A percentile compares a stretch with the other conserved stretches of the same genome.
These are phyloP conservation scores for Solanum etuberosum DNA, from an alignment of 257 asterid species.

Conservation along the genomic window DNA sequence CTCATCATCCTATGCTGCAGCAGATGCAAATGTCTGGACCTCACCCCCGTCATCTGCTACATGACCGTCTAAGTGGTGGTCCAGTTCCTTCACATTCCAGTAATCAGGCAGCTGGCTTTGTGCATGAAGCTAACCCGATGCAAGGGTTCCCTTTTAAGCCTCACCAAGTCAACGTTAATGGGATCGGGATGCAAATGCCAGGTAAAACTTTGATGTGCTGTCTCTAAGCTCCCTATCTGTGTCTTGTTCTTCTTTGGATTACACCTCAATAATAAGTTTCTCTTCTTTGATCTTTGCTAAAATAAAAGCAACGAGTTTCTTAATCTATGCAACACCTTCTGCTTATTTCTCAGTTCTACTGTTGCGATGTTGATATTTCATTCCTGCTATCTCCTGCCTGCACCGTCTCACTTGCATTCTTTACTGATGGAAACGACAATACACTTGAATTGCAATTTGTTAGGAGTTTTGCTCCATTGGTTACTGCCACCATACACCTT, in stretches of 20 bases:
- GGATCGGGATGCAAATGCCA: constrained; percentile 44
- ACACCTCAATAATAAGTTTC: neutral
- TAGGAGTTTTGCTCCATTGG: neutral
- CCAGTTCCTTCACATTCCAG: constrained; percentile 36
- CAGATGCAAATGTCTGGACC: constrained; percentile 59
- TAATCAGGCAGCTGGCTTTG: constrained; percentile 37
- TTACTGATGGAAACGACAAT: neutral
- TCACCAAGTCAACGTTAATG: constrained; percentile 34
- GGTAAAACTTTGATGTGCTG: constrained; percentile 24
- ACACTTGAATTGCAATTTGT: neutral
- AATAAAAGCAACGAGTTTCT: neutral
- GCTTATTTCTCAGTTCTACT: neutral
- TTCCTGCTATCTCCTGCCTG: neutral
- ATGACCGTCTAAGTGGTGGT: constrained; percentile 37
- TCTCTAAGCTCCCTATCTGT: neutral
- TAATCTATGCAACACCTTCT: neutral
- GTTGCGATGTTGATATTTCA: neutral
- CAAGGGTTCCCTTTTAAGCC: constrained; percentile 52
- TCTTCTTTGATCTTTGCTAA: neutral
- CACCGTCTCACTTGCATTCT: neutral
- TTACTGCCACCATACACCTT: neutral
- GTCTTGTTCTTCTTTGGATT: neutral
- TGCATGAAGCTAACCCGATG: constrained; percentile 46
- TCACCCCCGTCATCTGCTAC: constrained; percentile 31
- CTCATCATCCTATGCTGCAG: constrained; percentile 44